phyloP scores from a whole-genome alignment of 1,284 basidiomycete species.

The Sporisorium reilianum region DNA sequence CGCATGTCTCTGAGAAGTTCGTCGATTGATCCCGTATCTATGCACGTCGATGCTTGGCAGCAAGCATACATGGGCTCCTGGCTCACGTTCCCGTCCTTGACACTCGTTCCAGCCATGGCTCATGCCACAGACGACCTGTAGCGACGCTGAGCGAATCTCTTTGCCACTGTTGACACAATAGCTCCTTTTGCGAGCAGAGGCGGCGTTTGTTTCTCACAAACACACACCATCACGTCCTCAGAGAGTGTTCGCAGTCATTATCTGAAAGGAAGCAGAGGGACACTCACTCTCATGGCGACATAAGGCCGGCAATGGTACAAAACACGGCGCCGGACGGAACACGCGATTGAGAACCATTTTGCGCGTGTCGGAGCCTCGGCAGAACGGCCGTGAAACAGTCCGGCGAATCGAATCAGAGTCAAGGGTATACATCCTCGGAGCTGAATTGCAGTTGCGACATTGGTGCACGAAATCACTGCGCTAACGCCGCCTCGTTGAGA shows the following conservation, averaged over 20 bases:
- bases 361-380: not conserved
- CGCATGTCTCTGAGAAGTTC: not conserved
- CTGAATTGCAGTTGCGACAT: not conserved
- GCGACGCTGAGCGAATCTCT: no score
- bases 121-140: constrained; percentile 1
- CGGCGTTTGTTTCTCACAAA: no score
- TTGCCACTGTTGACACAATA: not conserved
- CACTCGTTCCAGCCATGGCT: no score
- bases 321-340: no score
- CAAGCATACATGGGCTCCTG: not conserved
- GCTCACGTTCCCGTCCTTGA: no score
- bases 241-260: no score
- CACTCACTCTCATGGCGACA: no score
- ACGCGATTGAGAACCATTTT: no score
- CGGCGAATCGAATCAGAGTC: not conserved
- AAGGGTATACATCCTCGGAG: not conserved
- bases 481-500: constrained; percentile 37
- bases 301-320: no score
- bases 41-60: not conserved
- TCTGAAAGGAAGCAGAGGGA: no score
- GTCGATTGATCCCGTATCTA: not conserved
- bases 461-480: not conserved
- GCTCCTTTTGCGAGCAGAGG: no score
- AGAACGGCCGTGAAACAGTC: not conserved
- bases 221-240: no score